Base-by-base conservation (phyloP, 169 alveolate genomes). In the Eimeria acervulina region DNA sequence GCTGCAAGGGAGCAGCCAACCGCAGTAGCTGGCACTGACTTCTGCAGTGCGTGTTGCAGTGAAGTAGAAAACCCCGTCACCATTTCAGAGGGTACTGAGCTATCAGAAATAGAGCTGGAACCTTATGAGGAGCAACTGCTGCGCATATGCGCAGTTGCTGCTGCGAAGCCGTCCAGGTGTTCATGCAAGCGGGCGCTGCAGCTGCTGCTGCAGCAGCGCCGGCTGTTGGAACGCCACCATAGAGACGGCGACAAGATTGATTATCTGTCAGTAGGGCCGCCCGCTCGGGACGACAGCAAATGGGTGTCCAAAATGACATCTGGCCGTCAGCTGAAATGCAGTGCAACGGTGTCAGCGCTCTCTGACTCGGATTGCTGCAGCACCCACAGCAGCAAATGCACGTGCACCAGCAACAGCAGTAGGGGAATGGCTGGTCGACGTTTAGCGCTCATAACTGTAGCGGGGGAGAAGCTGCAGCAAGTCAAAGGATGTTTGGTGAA, bases 41-140 rank as follows among this genome's bases (percentile, higher is more conserved):
- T 28, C 28, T 15, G 68, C 47, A 51, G 59, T 28, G 74, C 93
- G 81, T 59, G 81, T n/a, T 36, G 80, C 63, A 33, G 80, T 36
- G 90, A 44, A 3, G 19, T 2, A 52, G 3, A 36, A 52, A 38
- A 4, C 28, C 51, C 87, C 26, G 6, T 26, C 23, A 33, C 63
- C 26, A 26, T 63, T 63, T 23, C 38, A 47, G 72, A 81, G 42
- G 42, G n/a, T n/a, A 72, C 74, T 23, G 90, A n/a, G n/a, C 5
- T 15, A 13, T 47, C 72, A 12, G 59, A 42, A 44, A 17, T 59
- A 68, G 55, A 40, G 23, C 51, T 59, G 42, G 61, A 55, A 21
- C 61, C 40, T 36, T 80, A 85, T n/a, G 93, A 85, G 80, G 59
- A 38, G 78, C 93, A 36, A 80, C 93, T 85, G 93, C 93, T 85